Evolutionary conservation across 495 filamentous ascomycete species (phyloP).

Genomic region (Neurospora tetraspora): DNA sequence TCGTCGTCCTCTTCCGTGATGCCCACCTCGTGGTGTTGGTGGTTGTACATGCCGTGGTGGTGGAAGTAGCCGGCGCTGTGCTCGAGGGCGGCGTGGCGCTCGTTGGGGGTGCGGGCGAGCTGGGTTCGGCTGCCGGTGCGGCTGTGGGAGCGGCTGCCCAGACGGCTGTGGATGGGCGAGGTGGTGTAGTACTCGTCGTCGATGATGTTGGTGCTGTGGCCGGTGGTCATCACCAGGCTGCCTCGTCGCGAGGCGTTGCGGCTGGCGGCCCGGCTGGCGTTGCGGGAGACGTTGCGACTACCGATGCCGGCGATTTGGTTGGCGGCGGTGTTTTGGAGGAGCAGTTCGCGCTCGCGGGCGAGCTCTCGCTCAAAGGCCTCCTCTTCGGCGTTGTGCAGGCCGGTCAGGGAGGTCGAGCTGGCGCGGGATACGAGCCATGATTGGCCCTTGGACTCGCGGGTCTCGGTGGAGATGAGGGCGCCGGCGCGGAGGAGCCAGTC

Average conservation of each 20-base stretch:
- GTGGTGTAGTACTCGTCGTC: constrained; percentile 22
- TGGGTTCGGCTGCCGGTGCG: constrained; percentile 31
- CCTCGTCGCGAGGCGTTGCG: constrained; percentile 25
- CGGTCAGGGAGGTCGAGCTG: constrained; percentile 58
- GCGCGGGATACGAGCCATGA: constrained; percentile 65
- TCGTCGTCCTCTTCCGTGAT: constrained; percentile 10
- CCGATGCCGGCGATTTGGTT: neutral
- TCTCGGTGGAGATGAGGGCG: constrained; percentile 55
- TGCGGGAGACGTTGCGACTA: neutral
- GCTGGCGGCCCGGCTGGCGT: constrained; percentile 3
- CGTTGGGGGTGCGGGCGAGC: constrained; percentile 5
- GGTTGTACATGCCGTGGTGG: neutral
- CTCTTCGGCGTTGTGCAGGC: constrained; percentile 38
- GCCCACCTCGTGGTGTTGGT: constrained; percentile 8
- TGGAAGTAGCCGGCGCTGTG: constrained; percentile 39
- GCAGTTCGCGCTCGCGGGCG: constrained; percentile 25
- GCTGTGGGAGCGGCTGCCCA: constrained; percentile 30
- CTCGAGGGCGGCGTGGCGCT: constrained; percentile 1
- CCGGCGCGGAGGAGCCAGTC: constrained; percentile 73
- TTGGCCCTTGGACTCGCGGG: constrained; percentile 70
- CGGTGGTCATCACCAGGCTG: constrained; percentile 14
- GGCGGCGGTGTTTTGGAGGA: neutral
- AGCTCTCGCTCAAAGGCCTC: constrained; percentile 35
- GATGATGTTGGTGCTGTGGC: constrained; percentile 18
- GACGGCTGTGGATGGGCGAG: constrained; percentile 30